These are phyloP conservation scores for Bruguiera gymnorhiza DNA, from an alignment of 345 rosid genomes.

Conservation along the genomic window DNA sequence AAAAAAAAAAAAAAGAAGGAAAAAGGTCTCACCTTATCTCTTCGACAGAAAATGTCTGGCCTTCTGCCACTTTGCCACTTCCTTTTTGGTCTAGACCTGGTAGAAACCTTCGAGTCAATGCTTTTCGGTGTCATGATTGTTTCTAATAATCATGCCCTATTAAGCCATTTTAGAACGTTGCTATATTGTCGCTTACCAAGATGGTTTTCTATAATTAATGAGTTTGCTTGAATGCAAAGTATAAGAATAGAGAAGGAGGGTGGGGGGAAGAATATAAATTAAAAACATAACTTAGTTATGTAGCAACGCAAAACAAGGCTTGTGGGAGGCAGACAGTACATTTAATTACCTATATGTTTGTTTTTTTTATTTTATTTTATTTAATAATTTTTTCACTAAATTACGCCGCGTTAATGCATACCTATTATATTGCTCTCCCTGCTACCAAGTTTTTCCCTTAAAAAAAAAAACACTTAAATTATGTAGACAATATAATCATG, in stretches of 20 bases:
- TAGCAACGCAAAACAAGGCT: neutral
- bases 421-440: too few relatives aligned
- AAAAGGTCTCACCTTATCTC: conserved; percentile 29
- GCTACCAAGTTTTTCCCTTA: too few relatives aligned
- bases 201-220: neutral
- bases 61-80: conserved; percentile 11
- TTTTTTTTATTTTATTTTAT: neutral
- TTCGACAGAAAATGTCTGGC: neutral
- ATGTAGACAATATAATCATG: too few relatives aligned
- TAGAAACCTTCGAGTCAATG: conserved; percentile 7
- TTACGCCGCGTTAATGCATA: fast-evolving
- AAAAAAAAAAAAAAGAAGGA: too few relatives aligned
- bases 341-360: neutral
- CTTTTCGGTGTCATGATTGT: neutral
- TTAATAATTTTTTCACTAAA: neutral
- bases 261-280: too few relatives aligned
- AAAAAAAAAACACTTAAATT: too few relatives aligned
- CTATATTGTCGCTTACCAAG: neutral
- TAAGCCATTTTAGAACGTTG: neutral
- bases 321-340: too few relatives aligned
- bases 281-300: neutral
- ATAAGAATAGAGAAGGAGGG: neutral
- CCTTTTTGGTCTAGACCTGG: conserved; percentile 5
- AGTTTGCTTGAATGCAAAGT: conserved; percentile 30
- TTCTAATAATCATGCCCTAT: neutral